Evolutionary conservation across 495 filamentous ascomycete genomes (phyloP).

Genomic region (Cercophora newfieldiana): DNA sequence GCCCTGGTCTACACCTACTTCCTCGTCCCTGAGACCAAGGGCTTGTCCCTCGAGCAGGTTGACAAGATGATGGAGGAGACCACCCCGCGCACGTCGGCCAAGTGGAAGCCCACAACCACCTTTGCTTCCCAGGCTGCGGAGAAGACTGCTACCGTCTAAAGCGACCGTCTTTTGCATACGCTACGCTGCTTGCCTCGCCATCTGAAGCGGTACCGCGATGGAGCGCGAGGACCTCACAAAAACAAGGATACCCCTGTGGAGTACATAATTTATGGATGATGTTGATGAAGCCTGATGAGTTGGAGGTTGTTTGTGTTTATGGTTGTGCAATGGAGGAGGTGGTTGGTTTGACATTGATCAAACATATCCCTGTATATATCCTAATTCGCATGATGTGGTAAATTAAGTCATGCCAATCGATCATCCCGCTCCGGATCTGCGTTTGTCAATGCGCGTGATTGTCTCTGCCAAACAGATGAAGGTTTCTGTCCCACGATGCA

Average conservation of each 20-base stretch:
- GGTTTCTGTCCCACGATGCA: too few relatives aligned
- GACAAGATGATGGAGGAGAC: constrained; percentile 88
- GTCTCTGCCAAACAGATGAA: background rate
- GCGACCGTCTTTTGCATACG: background rate
- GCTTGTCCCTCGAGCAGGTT: constrained; percentile 83
- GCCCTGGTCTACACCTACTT: constrained; percentile 74
- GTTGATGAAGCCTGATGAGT: constrained; percentile 1
- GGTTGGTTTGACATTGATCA: background rate
- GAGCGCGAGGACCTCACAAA: background rate
- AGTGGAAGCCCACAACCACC: constrained; percentile 70
- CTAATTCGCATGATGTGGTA: constrained; percentile 1
- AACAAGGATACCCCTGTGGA: background rate
- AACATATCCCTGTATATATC: background rate
- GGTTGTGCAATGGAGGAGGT: background rate
- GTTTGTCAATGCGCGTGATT: background rate
- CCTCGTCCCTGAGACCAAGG: constrained; percentile 84
- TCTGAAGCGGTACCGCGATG: background rate
- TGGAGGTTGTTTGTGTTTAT: background rate
- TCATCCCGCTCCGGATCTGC: background rate
- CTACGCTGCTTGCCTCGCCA: background rate
- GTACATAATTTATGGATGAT: background rate
- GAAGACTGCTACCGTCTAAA: constrained; percentile 20
- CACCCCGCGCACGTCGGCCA: constrained; percentile 65
- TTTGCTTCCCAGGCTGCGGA: constrained; percentile 49
- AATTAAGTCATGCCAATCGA: background rate